phyloP scores from a whole-genome alignment of 176 grass and related monocot species.

The Triticum timopheevii region DNA sequence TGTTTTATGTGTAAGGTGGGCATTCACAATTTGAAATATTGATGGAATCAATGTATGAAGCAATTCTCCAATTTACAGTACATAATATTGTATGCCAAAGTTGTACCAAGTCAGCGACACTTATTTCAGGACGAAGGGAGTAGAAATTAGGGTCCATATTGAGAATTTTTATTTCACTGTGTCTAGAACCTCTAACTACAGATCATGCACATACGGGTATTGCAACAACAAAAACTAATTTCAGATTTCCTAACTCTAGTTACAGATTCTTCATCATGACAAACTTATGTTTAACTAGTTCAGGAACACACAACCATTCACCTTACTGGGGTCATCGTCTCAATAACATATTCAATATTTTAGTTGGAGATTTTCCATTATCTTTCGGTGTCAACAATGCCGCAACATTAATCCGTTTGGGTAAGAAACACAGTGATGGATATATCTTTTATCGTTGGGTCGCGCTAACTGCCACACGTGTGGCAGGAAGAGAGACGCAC shows the following conservation, averaged over 20 bases:
- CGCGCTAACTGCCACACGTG: too few relatives aligned
- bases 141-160: background rate
- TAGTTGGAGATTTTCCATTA: background rate
- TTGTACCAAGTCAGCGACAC: too few relatives aligned
- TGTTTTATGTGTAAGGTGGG: background rate
- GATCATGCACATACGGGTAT: background rate
- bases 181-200: background rate
- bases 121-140: too few relatives aligned
- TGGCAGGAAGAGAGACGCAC: too few relatives aligned
- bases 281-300: background rate
- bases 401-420: background rate
- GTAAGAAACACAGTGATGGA: background rate
- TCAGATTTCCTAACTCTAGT: constrained; percentile 2
- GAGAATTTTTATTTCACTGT: background rate
- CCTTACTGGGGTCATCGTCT: background rate
- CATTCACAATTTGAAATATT: background rate
- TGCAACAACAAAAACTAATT: background rate
- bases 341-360: background rate
- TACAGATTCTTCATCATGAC: background rate
- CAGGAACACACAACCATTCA: background rate
- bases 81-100: background rate
- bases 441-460: background rate
- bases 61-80: background rate
- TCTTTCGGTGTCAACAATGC: background rate
- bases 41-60: background rate